phyloP scores from a whole-genome alignment of 805 yeast species.

The Nakazawaea pomicola region DNA sequence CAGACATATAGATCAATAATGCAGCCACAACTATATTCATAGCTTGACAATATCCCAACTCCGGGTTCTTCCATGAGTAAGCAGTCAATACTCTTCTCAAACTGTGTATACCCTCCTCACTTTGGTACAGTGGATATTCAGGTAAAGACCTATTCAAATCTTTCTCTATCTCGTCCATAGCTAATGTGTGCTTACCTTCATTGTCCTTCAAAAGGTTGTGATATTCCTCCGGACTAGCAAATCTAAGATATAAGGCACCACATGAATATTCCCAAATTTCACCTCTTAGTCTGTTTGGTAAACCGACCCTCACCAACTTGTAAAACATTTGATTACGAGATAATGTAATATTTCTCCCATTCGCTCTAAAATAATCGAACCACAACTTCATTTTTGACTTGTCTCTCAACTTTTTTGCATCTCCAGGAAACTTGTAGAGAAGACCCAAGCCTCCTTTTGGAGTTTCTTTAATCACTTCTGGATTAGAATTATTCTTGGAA shows the following conservation, averaged over 20 bases:
- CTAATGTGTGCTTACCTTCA: constrained; percentile 63
- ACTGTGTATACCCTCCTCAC: constrained; percentile 76
- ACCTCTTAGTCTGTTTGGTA: constrained; percentile 92
- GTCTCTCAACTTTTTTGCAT: constrained; percentile 69
- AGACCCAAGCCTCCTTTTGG: constrained; percentile 88
- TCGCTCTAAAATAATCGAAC: constrained; percentile 82
- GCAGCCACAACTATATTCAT: constrained; percentile 93
- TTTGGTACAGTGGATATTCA: constrained; percentile 92
- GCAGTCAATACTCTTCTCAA: constrained; percentile 87
- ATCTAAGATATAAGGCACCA: constrained; percentile 77
- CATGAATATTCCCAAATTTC: constrained; percentile 93
- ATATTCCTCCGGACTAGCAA: constrained; percentile 59
- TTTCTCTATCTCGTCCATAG: constrained; percentile 94
- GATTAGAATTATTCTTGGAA: constrained; percentile 46
- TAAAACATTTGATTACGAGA: constrained; percentile 73
- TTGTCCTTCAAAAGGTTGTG: constrained; percentile 52
- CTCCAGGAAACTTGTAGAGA: constrained; percentile 84
- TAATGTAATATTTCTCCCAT: constrained; percentile 81
- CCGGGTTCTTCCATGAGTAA: constrained; percentile 95
- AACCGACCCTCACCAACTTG: constrained; percentile 81
- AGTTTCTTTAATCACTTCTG: constrained; percentile 41
- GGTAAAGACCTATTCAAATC: constrained; percentile 93
- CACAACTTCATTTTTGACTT: constrained; percentile 84
- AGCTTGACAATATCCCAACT: constrained; percentile 97
- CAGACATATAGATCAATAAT: constrained; percentile 77